Conservation (phyloP, 345 rosid genomes). For the Lenwebbia sp. region DNA sequence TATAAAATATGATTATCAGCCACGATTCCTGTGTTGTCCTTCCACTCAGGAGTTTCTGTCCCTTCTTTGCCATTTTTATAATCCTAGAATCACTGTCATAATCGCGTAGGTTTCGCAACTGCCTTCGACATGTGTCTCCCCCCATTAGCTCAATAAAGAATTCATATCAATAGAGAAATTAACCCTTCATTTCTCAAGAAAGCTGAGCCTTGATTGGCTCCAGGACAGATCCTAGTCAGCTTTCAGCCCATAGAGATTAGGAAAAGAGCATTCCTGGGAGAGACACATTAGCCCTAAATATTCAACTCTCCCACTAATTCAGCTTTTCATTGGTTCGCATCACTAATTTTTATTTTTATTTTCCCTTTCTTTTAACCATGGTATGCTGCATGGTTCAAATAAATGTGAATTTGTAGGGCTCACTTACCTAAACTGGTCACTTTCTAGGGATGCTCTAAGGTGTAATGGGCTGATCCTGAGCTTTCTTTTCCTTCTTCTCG, state of each 20-base stretch:
- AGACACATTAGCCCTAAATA: background rate
- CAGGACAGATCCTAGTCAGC: conserved; percentile 13
- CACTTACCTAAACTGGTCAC: conserved; percentile 8
- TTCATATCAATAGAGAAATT: background rate
- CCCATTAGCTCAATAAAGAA: background rate
- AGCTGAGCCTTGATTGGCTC: conserved; percentile 2
- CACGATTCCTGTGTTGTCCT: conserved; percentile 15
- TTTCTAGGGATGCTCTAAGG: background rate
- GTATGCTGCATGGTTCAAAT: background rate
- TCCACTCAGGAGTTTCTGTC: conserved; percentile 7
- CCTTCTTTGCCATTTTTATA: background rate
- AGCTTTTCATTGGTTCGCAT: background rate
- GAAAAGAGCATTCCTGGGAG: background rate
- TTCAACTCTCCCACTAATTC: conserved; percentile 12
- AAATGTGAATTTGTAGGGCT: conserved; percentile 3
- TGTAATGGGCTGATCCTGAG: conserved; percentile 3
- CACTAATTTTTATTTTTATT: background rate
- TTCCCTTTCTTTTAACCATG: background rate
- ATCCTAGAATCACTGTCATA: conserved; percentile 7
- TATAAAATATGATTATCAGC: background rate
- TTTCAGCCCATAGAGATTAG: conserved; percentile 16
- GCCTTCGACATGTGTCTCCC: conserved; percentile 4
- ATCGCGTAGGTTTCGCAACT: conserved; percentile 19
- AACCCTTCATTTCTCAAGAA: background rate
- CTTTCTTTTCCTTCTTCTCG: background rate